Conservation (phyloP, 2,329 filamentous ascomycete genomes). For the Fusarium falciforme region DNA sequence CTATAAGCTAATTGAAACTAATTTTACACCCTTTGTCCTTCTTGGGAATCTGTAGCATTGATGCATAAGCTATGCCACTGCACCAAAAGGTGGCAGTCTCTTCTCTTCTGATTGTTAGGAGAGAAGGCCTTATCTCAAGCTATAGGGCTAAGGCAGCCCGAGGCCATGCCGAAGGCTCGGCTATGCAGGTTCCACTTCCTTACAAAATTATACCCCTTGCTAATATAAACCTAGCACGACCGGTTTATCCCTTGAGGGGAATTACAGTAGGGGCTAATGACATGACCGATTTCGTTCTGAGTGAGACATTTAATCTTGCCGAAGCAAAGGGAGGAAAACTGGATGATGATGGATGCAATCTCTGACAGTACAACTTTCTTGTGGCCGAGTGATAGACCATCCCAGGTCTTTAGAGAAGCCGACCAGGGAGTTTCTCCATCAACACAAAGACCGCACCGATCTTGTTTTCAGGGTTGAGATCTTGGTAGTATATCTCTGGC, state of each 20-base stretch:
- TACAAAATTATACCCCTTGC: no score
- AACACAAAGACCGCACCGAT: slow-evolving; percentile 3
- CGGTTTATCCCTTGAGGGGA: background rate
- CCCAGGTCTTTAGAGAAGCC: slow-evolving; percentile 4
- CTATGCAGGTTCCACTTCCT: no score
- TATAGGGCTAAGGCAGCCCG: no score
- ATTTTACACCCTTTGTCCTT: no score
- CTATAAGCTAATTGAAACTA: no score
- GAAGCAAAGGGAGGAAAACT: background rate
- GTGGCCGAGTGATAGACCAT: background rate
- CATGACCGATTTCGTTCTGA: background rate
- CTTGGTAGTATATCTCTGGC: slow-evolving; percentile 9
- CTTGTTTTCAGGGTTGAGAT: slow-evolving; percentile 1
- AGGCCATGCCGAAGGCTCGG: no score
- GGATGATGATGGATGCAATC: background rate
- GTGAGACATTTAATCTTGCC: background rate
- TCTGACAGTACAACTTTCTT: background rate
- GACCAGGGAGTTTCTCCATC: slow-evolving; percentile 5
- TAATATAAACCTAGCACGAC: no score
- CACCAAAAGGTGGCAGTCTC: no score
- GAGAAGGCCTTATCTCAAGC: no score
- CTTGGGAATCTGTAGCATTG: no score
- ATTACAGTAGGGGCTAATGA: background rate
- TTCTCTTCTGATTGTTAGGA: no score
- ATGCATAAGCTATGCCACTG: no score